Evolutionary conservation across 768 basidiomycete genomes (phyloP), one percentile per base, ranked within the genome.

Genomic region (Hygrophorus russula): DNA sequence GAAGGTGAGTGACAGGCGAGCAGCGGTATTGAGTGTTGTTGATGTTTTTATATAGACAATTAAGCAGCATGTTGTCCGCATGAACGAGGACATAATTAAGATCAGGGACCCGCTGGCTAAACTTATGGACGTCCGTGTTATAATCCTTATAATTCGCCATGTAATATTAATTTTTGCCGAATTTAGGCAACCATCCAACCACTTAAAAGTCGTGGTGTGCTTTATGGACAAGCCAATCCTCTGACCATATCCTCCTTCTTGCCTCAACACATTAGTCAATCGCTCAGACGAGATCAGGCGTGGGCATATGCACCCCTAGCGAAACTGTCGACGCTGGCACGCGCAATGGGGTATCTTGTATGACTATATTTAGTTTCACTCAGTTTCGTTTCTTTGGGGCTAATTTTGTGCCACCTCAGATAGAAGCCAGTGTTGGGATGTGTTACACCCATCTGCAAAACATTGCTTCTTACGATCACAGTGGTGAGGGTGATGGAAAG

Each of bases 311-410:
- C 59, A 0, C 48, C 71, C 5, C 64, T 90, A 27, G 63, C 68
- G 32, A 72, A 68, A 51, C 54, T 92, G n/a, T 48, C 56, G 14
- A 53, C 53, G 19, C 46, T 96, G 56, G 87, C 89, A 6, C 69
- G 88, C 39, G 87, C 81, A 1, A 88, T 96, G 86, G 74, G 79
- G 0, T 90, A 97, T 57, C 67, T 99, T 50, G 89, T 96, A 55
- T 45, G 80, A 14, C 2, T 29, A 11, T 35, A 8, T 30, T 31
- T 15, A 12, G 17, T 6, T n/a, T 19, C 14, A 10, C 41, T 29
- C 32, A 12, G 9, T 14, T n/a, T 39, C 19, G 13, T n/a, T 14
- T 24, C 29, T 12, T 12, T 15, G 5, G 11, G 37, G n/a, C 28
- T 44, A 19, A 29, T 37, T 5, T 20, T 33, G 3, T 39, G 7